Evolutionary conservation across 2,329 filamentous ascomycete genomes (phyloP).

Genomic region (Daldinia sp.): DNA sequence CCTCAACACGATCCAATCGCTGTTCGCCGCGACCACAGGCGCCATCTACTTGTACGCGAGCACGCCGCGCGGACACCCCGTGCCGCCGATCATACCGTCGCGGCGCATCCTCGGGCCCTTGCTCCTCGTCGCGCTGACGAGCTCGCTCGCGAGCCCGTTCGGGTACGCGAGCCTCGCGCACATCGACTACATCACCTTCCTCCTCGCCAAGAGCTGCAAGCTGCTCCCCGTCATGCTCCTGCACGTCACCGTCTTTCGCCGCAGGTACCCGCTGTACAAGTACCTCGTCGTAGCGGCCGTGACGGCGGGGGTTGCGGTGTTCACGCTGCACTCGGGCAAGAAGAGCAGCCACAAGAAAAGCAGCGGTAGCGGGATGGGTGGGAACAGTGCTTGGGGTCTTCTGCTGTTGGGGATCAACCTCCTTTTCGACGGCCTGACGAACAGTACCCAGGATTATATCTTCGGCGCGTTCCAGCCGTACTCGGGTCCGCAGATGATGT

Average conservation of each 20-base stretch:
- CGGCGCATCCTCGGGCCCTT: slow-evolving; percentile 80
- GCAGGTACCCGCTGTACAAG: slow-evolving; percentile 93
- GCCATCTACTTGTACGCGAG: slow-evolving; percentile 81
- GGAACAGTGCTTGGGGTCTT: slow-evolving; percentile 80
- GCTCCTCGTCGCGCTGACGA: slow-evolving; percentile 86
- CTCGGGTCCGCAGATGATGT: slow-evolving; percentile 98
- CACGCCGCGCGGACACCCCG: slow-evolving; percentile 63
- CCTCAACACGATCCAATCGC: slow-evolving; percentile 94
- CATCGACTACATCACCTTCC: slow-evolving; percentile 98
- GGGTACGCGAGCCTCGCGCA: slow-evolving; percentile 93
- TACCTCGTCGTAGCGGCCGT: slow-evolving; percentile 93
- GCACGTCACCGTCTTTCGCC: slow-evolving; percentile 91
- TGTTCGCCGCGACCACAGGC: slow-evolving; percentile 86
- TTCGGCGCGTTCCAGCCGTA: slow-evolving; percentile 84
- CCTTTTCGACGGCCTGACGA: slow-evolving; percentile 94
- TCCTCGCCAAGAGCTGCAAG: slow-evolving; percentile 98
- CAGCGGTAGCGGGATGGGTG: slow-evolving; percentile 54
- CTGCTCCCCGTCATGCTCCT: slow-evolving; percentile 98
- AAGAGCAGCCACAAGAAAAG: slow-evolving; percentile 61
- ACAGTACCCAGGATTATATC: slow-evolving; percentile 96
- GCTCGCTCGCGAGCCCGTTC: slow-evolving; percentile 91
- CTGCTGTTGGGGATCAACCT: slow-evolving; percentile 88
- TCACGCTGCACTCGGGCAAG: slow-evolving; percentile 83
- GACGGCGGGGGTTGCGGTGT: slow-evolving; percentile 91
- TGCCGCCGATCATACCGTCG: slow-evolving; percentile 81